Evolutionary conservation across 257 asterid species (phyloP), one percentile per base, ranked within the genome.

Genomic region (Perilla frutescens): DNA sequence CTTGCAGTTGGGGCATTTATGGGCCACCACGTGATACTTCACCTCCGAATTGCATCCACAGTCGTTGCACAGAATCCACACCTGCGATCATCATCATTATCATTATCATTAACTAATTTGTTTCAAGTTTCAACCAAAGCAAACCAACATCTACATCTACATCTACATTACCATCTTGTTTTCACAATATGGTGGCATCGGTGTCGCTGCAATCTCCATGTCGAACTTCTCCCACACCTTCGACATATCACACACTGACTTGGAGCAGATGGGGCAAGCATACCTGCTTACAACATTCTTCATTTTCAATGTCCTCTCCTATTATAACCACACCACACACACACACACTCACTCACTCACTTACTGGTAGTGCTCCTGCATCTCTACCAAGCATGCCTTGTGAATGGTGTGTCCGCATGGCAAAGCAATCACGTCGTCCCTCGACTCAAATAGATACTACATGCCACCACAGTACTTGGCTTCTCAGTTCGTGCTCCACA

Each of bases 321-420:
- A 20, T 20, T 20, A 20, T 20, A 20, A 20, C 26, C 26, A 20
- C 26, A 20, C 26, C 1, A 20, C n/a, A n/a, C n/a, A n/a, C n/a
- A 20, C 26, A 20, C 26, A 20, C 0, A 20, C 26, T 0, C 26
- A 20, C 26, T 20, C 26, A 20, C 26, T 20, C 26, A 20, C 93
- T 78, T 78, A 92, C 96, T 86, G 88, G 49, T 60, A 84, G 78
- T 92, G 98, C 58, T 88, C 88, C 78, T 88, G 91, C 98, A 92
- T 90, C 78, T 90, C 97, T 75, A 77, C 79, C 83, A 92, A 76
- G 85, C 98, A 92, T 41, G 84, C 79, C 84, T 79, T 87, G 83
- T 92, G 98, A 63, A 92, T 88, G 80, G 98, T 90, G 88, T 92
- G 98, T 0, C 98, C 98, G 58, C 98, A 92, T 31, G 83, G 87